Evolutionary conservation across 2,329 filamentous ascomycete species (phyloP), one percentile per base, ranked within the genome.

Genomic region (Sporothrix globosa): DNA sequence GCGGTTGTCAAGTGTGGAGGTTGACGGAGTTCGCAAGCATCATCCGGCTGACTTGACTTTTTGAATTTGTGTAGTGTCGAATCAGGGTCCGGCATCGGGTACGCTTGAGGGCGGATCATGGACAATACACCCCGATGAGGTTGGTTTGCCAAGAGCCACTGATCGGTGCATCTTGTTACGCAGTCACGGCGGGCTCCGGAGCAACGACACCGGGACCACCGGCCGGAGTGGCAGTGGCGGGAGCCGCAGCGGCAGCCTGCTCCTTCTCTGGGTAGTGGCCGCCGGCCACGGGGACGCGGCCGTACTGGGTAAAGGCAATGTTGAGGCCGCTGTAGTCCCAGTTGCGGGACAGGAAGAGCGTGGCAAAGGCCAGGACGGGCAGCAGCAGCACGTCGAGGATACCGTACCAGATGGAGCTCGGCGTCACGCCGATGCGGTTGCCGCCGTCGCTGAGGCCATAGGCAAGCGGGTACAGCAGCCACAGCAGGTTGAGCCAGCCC

Each of bases 291-390:
- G 76, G 74, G 27, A 86, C 83, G 21, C 84, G 83, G 67, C 85
- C 85, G 74, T 86, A 85, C 76, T 86, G 85, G 27, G 84, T 87
- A 73, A 87, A 87, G 71, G 82, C 80, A 53, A 87, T 76, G 77
- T 85, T 85, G 71, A 87, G 77, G 46, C 77, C 76, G 72, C 78
- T 78, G 72, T 85, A 87, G 76, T 88, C 85, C 84, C 86, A 87
- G 69, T 60, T 63, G 72, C 81, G 78, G 13, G 84, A 79, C 6
- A 86, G 76, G 75, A 81, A 68, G 58, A 86, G 71, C 74, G 84
- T 81, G 69, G 78, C 78, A 30, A 81, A 78, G 53, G 81, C 78
- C 14, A 84, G 73, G 19, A 81, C 80, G 13, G 84, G 82, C 3
- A 86, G 70, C 72, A 86, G 75, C 5, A 87, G 77, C 11, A 85